Percentiles rank a stretch among this genome's conserved stretches.
Conservation (phyloP, 2,329 filamentous ascomycete genomes). For the Epichloe aotearoae region DNA sequence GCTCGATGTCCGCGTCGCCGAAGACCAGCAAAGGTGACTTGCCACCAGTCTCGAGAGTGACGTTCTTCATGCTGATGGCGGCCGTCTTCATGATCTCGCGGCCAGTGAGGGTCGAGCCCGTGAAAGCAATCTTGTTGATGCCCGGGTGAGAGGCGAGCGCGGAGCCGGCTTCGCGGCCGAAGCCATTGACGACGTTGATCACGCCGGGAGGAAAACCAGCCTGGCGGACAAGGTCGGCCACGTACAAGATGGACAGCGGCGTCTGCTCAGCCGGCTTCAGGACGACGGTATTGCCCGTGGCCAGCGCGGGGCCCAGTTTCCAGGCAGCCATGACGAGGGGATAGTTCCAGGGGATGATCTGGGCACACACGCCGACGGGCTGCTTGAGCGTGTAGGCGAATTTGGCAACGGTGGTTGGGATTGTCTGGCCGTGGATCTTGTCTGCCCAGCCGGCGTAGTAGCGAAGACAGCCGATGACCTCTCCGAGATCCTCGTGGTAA, state of each 20-base stretch:
- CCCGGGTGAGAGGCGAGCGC: slow-evolving; percentile 54
- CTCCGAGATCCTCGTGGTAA: slow-evolving; percentile 49
- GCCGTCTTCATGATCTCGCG: slow-evolving; percentile 66
- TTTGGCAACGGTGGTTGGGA: slow-evolving; percentile 54
- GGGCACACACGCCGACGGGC: slow-evolving; percentile 62
- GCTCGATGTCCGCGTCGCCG: slow-evolving; percentile 50
- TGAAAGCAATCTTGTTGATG: slow-evolving; percentile 69
- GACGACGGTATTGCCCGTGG: slow-evolving; percentile 50
- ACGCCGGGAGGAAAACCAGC: slow-evolving; percentile 70
- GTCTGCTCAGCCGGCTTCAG: slow-evolving; percentile 57
- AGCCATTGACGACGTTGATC: slow-evolving; percentile 62
- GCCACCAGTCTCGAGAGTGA: slow-evolving; percentile 54
- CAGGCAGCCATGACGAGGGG: slow-evolving; percentile 38
- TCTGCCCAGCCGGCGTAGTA: slow-evolving; percentile 73
- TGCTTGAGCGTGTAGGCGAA: slow-evolving; percentile 65
- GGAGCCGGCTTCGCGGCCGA: slow-evolving; percentile 53
- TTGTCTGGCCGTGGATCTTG: slow-evolving; percentile 66
- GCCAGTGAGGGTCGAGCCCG: slow-evolving; percentile 60
- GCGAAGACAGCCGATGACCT: slow-evolving; percentile 35
- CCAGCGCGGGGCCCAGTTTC: slow-evolving; percentile 63
- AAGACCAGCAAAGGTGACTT: slow-evolving; percentile 54
- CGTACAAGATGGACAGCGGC: slow-evolving; percentile 49
- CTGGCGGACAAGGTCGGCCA: slow-evolving; percentile 54
- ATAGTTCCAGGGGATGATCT: slow-evolving; percentile 68
- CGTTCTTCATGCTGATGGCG: slow-evolving; percentile 50